Evolutionary conservation across 1,139 yeast species (phyloP).

Genomic region (Saccharomyces hybrid): DNA sequence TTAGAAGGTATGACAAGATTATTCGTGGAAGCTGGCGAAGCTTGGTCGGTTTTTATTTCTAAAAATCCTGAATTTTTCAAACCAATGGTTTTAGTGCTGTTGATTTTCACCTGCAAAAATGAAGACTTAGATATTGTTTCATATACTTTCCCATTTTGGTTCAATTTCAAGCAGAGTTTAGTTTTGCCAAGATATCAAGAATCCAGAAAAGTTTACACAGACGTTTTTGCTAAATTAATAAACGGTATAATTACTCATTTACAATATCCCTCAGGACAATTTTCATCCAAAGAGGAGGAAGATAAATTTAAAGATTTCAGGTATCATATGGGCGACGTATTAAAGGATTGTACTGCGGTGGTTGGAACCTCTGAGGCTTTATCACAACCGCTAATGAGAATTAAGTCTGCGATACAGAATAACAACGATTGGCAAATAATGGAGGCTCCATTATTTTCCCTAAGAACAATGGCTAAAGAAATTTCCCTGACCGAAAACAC

Average conservation of each 20-base stretch:
- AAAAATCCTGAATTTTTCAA: constrained; percentile 63
- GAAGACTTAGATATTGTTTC: constrained; percentile 80
- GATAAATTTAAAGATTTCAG: constrained; percentile 91
- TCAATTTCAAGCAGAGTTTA: constrained; percentile 63
- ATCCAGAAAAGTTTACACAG: constrained; percentile 50
- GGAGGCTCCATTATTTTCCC: constrained; percentile 84
- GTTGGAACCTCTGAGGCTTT: constrained; percentile 72
- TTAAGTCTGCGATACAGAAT: constrained; percentile 21
- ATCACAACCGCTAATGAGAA: constrained; percentile 32
- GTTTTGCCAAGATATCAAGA: constrained; percentile 55
- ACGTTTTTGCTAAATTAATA: constrained; percentile 56
- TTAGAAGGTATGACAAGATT: constrained; percentile 68
- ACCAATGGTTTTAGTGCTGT: constrained; percentile 66
- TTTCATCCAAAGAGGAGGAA: constrained; percentile 54
- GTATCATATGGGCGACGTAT: constrained; percentile 93
- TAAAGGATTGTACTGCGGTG: constrained; percentile 90
- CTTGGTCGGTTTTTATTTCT: constrained; percentile 88
- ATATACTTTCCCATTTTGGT: constrained; percentile 92
- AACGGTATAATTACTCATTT: constrained; percentile 64
- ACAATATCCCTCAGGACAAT: constrained; percentile 56
- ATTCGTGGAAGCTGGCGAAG: constrained; percentile 88
- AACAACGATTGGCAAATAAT: constrained; percentile 62
- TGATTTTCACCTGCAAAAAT: constrained; percentile 33
- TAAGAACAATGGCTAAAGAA: constrained; percentile 94
- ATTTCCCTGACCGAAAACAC: constrained; percentile 61